Base-by-base conservation (phyloP, 371 early-diverging fungal genomes). In the Mucor racemosus region DNA sequence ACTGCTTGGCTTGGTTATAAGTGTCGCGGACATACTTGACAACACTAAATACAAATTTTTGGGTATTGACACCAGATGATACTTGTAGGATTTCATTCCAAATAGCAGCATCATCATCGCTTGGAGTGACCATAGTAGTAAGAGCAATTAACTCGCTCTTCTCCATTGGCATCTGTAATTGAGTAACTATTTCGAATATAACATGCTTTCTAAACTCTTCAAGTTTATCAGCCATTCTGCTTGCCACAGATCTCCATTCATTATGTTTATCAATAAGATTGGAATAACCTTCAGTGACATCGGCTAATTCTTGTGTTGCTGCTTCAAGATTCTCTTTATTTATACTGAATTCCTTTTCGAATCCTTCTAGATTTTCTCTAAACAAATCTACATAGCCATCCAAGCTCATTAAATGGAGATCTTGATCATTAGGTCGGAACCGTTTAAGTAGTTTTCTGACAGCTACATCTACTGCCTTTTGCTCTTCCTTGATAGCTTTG, bases 11-110 rank as follows among this genome's bases (percentile, higher is more conserved):
- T 19, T 80, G 67, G 8, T 84, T 85, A 46, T 86, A 78, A 0
- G 80, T 74, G 48, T 87, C 84, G 36, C 72, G 76, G 5, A 79
- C 68, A 55, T 80, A 77, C 67, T 77, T 80, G 46, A 78, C 76
- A 41, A 89, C 61, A 35, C 72, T 42, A 8, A 64, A 44, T 2
- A 78, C 76, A 61, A 84, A 75, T 48, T 79, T 75, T 26, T 63
- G 66, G 0, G 68, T 42, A 48, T 79, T 71, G 17, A 81, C 68
- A 10, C 58, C 55, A 15, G 73, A 72, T 0, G 74, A 56, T 8
- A 73, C 58, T 13, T 78, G 76, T n/a, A 82, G 50, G 0, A 77
- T 68, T 35, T 78, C 71, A 35, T 71, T 74, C 78, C 78, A 82
- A 3, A 74, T 62, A 8, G 76, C 74, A 31, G 70, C 21, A 59